Evolutionary conservation across 176 grass and related monocot genomes (phyloP), one percentile per base, ranked within the genome.

Genomic region (Lolium rigidum): DNA sequence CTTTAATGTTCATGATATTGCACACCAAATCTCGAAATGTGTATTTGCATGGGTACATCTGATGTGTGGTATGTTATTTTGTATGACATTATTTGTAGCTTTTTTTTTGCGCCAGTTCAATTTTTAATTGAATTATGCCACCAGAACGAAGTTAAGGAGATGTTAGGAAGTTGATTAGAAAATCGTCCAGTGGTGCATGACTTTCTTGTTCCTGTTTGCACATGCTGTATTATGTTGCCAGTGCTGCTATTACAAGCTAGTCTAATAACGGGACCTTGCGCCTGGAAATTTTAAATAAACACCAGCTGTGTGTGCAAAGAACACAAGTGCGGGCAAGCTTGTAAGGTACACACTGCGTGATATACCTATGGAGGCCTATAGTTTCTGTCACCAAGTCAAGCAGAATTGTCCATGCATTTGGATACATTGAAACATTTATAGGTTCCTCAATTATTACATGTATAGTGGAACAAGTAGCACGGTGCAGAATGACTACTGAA

Each of bases 1-100:
- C 65, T 59, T 50, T 62, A 78, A 79, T 54, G 15, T 74, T 54
- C 26, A 14, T 51, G 66, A 70, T 83, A 66, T 72, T 81, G 26
- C 26, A 62, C n/a, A 48, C 38, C 38, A 72, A 46, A 55, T 71
- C 35, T 81, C 28, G 63, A 9, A 15, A 78, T 73, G 54, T 61
- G 16, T 78, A 83, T 49, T 83, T 21, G 68, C 39, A 60, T 83
- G 54, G 28, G n/a, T 38, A 22, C 9, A 71, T 73, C 54, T 31
- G 7, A 44, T 35, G 17, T 63, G 26, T 35, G 20, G 15, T 70
- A 10, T 21, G n/a, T 64, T 69, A 7, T 8, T 43, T 79, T 62
- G 54, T 12, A 44, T 61, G 68, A 0, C 35, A 62, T 35, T 44
- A 3, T 82, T 21, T 41, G 66, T 75, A 64, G 37, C 9, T 39